phyloP scores from a whole-genome alignment of 2,329 filamentous ascomycete species.

The Claviceps sp. region DNA sequence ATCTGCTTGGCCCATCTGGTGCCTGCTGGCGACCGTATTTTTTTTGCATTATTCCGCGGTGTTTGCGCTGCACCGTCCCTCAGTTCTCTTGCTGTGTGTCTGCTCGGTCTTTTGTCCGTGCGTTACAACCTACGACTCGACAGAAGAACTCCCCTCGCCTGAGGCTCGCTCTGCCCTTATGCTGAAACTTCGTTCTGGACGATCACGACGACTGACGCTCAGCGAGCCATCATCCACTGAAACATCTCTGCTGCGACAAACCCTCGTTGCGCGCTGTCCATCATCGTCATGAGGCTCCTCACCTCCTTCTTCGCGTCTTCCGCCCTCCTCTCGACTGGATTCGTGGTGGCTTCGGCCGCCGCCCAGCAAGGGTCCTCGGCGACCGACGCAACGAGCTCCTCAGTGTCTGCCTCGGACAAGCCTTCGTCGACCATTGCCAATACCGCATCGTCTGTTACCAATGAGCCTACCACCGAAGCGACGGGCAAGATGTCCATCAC shows the following conservation, averaged over 20 bases:
- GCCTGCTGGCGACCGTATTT: neutral
- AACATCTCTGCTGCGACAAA: neutral
- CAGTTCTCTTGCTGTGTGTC: neutral
- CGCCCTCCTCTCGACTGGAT: slow-evolving; percentile 16
- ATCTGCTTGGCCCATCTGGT: too few relatives aligned
- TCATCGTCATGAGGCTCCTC: slow-evolving; percentile 14
- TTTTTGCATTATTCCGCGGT: neutral
- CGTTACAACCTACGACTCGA: neutral
- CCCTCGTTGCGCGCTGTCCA: neutral
- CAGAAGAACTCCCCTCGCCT: neutral
- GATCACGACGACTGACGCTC: neutral
- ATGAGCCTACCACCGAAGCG: neutral
- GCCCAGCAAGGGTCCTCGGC: slow-evolving; percentile 15
- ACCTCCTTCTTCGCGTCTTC: slow-evolving; percentile 14
- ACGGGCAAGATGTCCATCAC: slow-evolving; percentile 10
- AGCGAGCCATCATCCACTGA: neutral
- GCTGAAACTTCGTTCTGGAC: neutral
- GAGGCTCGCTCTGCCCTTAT: too few relatives aligned
- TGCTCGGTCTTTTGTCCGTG: neutral
- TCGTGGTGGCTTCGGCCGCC: slow-evolving; percentile 16
- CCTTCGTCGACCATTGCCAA: slow-evolving; percentile 11
- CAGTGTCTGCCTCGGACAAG: neutral
- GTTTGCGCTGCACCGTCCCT: too few relatives aligned
- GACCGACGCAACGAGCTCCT: slow-evolving; percentile 6
- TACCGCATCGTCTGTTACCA: neutral